Evolutionary conservation across 108 stramenopile genomes (phyloP).

Genomic region (Conticribra weissflogii): DNA sequence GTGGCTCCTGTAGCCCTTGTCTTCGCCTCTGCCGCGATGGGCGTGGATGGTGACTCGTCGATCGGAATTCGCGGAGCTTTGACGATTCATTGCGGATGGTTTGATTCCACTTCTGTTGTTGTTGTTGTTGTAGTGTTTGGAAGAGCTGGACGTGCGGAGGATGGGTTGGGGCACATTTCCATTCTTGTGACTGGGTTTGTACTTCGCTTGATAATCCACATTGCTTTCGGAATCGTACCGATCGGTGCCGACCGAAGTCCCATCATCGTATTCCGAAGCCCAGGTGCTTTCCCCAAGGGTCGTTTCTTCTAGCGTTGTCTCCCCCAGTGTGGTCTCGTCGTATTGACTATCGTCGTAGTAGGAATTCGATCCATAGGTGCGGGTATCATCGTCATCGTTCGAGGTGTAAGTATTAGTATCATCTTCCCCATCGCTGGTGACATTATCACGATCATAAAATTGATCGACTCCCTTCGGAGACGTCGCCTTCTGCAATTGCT

Average conservation of each 20-base stretch:
- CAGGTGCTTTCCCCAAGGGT: slow-evolving; percentile 25
- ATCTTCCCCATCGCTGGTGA: slow-evolving; percentile 6
- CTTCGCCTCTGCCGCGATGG: slow-evolving; percentile 38
- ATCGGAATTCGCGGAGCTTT: background rate
- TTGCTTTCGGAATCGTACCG: too few relatives aligned
- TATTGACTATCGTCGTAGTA: slow-evolving; percentile 15
- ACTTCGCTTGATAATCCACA: slow-evolving; percentile 10
- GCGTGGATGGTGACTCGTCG: slow-evolving; percentile 45
- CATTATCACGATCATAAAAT: slow-evolving; percentile 11
- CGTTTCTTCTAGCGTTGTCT: slow-evolving; percentile 18
- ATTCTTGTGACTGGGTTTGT: slow-evolving; percentile 34
- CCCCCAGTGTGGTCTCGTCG: slow-evolving; percentile 30
- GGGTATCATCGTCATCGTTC: slow-evolving; percentile 23
- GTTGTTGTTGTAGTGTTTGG: too few relatives aligned
- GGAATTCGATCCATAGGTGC: too few relatives aligned
- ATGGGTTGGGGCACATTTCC: slow-evolving; percentile 41
- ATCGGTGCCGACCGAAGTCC: slow-evolving; percentile 9
- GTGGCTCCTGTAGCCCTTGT: too few relatives aligned
- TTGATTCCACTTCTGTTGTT: too few relatives aligned
- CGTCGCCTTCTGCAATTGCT: slow-evolving; percentile 1
- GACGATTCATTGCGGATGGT: background rate
- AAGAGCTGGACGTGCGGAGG: background rate
- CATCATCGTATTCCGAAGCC: slow-evolving; percentile 27
- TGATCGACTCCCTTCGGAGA: slow-evolving; percentile 35
- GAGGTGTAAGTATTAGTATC: slow-evolving; percentile 18